Evolutionary conservation across 805 yeast genomes (phyloP), one percentile per base, ranked within the genome.

Genomic region (Saturnispora sanitii): DNA sequence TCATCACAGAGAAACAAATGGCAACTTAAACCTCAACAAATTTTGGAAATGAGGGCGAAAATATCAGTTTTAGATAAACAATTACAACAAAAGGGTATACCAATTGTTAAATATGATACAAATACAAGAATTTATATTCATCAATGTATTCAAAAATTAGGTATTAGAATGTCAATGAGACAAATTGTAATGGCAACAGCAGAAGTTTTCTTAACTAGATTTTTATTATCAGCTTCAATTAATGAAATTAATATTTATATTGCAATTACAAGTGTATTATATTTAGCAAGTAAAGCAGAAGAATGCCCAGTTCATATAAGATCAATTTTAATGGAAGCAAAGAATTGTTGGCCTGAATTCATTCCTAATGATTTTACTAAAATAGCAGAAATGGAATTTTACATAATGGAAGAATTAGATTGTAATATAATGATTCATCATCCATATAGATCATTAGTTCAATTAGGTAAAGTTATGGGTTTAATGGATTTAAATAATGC

Each of bases 261-360:
- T 32, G 60, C 88, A 41, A 80, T 86, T 9, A 77, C 98, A 1
- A 78, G 97, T 0, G 79, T 92, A 49, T 69, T 90, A 2, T 92
- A 92, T 53, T 68, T 92, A 23, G 88, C 96, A 0, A 82, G 96
- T 63, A 90, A 92, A 56, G 82, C 87, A 26, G 97, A 92, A 58
- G 98, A 92, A 59, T 81, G 85, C 50, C 97, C 98, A 1, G 94
- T 83, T 54, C 96, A 92, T 55, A 86, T 92, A 8, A 64, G 96
- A 41, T 75, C 88, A 1, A 70, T 92, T 8, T 74, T 85, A 18
- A 70, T 78, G 16, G 97, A 90, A 55, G 92, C 96, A 2, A 64
- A 95, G 40, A 80, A 80, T 29, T 62, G 86, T 30, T 90, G 97
- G 97, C 96, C 97, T 0, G 96, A 88, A 53, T 85, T 79, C 52